These are phyloP conservation scores for Teunomyces gatunensis DNA, from an alignment of 805 yeast species.

Conservation along the genomic window DNA sequence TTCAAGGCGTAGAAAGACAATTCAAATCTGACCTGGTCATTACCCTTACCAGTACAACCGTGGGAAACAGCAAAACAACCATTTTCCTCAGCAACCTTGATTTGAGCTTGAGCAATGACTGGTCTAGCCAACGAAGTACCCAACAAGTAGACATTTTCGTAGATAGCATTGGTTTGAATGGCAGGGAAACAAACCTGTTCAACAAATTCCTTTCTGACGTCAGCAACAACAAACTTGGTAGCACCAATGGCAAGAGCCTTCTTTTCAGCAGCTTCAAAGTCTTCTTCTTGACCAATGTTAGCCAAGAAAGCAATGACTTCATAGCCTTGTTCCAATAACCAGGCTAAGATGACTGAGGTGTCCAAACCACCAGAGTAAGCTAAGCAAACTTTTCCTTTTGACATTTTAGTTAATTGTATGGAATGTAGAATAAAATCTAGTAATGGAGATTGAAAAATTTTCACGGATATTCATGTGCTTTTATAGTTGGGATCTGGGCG, in stretches of 20 bases:
- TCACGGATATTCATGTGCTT: conserved; percentile 11
- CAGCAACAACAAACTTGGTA: conserved; percentile 88
- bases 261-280: conserved; percentile 93
- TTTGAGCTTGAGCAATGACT: conserved; percentile 97
- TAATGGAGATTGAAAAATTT: conserved; percentile 8
- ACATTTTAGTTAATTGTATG: conserved; percentile 48
- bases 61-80: conserved; percentile 98
- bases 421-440: conserved; percentile 1
- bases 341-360: conserved; percentile 95
- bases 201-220: conserved; percentile 93
- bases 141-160: conserved; percentile 92
- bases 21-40: conserved; percentile 98
- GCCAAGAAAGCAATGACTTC: conserved; percentile 99
- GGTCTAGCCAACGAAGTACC: conserved; percentile 99
- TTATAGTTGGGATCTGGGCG: conserved; percentile 15
- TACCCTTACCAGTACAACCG: conserved; percentile 99
- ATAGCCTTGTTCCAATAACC: conserved; percentile 97
- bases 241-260: conserved; percentile 98
- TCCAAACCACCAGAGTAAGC: conserved; percentile 99
- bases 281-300: conserved; percentile 99
- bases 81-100: conserved; percentile 92
- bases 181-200: conserved; percentile 94
- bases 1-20: conserved; percentile 94
- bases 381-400: conserved; percentile 97
- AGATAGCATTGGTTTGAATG: conserved; percentile 94